phyloP scores from a whole-genome alignment of 2,329 filamentous ascomycete species.

The Arthrobotrys conoides region DNA sequence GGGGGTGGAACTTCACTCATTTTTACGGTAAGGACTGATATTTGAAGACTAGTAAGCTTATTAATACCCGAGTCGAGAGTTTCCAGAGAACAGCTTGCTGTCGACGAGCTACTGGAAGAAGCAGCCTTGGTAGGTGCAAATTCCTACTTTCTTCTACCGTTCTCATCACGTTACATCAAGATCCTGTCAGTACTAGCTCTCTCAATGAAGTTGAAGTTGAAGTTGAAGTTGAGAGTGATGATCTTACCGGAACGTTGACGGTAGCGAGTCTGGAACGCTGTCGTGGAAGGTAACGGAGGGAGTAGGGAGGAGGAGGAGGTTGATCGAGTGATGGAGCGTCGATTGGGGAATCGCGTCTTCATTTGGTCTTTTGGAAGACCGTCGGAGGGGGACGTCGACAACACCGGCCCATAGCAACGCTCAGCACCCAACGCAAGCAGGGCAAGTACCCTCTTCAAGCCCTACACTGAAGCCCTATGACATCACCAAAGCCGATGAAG shows the following conservation, averaged over 20 bases:
- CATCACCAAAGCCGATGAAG: neutral
- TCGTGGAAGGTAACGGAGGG: slow-evolving; percentile 2
- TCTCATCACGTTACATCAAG: neutral
- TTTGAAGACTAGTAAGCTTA: neutral
- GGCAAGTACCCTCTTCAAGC: neutral
- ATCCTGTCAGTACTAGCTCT: neutral
- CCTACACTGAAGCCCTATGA: neutral
- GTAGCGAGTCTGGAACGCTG: too few relatives aligned
- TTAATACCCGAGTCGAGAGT: neutral
- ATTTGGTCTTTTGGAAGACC: neutral
- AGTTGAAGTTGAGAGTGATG: neutral
- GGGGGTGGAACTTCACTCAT: neutral
- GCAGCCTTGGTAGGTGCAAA: too few relatives aligned
- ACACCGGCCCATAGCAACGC: neutral
- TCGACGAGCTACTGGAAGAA: neutral
- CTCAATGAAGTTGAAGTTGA: neutral
- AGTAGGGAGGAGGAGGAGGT: neutral
- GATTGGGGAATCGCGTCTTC: neutral
- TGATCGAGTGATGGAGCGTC: slow-evolving; percentile 6
- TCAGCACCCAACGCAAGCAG: slow-evolving; percentile 14
- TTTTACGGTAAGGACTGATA: too few relatives aligned
- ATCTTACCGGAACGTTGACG: neutral
- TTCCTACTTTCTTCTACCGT: too few relatives aligned
- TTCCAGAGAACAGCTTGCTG: neutral
- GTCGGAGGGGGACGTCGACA: neutral